These are phyloP conservation scores for Chamaecyparis obtusa DNA, from an alignment of 75 land plant species.

Conservation along the genomic window DNA sequence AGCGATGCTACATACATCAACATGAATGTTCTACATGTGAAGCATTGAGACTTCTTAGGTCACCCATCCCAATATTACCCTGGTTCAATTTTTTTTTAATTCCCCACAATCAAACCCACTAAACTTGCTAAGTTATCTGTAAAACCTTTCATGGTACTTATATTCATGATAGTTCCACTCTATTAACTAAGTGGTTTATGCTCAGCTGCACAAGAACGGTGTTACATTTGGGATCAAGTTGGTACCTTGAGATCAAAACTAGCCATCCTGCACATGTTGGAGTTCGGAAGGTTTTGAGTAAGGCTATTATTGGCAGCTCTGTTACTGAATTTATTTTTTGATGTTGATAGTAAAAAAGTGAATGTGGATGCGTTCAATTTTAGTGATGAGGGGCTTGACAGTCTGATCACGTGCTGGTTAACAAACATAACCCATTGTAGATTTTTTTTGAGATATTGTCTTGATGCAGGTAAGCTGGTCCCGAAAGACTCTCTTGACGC, in stretches of 20 bases:
- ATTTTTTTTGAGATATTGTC: not conserved
- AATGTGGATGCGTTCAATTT: too few species aligned
- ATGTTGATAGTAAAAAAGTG: not conserved
- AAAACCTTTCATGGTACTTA: not conserved
- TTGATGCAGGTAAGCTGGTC: not conserved
- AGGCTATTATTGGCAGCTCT: not conserved
- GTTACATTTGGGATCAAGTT: not conserved
- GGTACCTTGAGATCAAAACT: not conserved
- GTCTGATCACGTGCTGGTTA: not conserved
- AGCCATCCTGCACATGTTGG: not conserved
- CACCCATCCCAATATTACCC: too few species aligned
- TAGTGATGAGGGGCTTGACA: not conserved
- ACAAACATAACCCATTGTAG: not conserved
- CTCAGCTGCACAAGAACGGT: not conserved
- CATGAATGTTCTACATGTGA: too few species aligned
- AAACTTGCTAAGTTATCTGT: too few species aligned
- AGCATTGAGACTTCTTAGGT: too few species aligned
- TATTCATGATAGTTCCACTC: not conserved
- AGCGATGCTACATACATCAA: too few species aligned
- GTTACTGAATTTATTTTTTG: not conserved
- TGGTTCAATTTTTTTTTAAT: too few species aligned
- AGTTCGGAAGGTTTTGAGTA: not conserved
- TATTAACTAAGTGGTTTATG: not conserved
- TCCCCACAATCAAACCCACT: too few species aligned
- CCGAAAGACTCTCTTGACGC: not conserved